Percentiles rank a stretch among this genome's conserved stretches.
Conservation (phyloP, 306 rosid species). For the Clitoria ternatea region DNA sequence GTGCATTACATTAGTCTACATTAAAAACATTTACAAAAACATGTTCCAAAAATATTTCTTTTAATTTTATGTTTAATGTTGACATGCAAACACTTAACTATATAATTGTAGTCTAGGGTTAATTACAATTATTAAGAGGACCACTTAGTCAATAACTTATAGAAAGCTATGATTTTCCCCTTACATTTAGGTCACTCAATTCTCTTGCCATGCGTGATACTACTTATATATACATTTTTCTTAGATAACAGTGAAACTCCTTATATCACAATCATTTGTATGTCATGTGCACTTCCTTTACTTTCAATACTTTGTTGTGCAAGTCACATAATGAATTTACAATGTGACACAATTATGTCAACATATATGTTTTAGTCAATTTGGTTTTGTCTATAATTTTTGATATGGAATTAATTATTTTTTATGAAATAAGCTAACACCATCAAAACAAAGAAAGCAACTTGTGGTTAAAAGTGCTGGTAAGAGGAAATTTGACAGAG, state of each 20-base stretch:
- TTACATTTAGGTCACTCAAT: background rate
- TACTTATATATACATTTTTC: background rate
- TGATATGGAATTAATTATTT: background rate
- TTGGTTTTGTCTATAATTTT: background rate
- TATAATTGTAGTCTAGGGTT: too few relatives aligned
- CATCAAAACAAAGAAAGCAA: background rate
- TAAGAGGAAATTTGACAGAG: too few relatives aligned
- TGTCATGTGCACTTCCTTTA: background rate
- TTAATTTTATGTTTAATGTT: too few relatives aligned
- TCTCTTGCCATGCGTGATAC: background rate
- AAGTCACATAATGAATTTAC: background rate
- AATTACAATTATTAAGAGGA: too few relatives aligned
- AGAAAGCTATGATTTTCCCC: background rate
- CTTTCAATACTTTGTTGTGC: background rate
- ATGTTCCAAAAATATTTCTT: too few relatives aligned
- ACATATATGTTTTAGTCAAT: background rate
- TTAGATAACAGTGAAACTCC: too few relatives aligned
- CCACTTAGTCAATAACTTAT: background rate
- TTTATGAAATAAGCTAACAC: background rate
- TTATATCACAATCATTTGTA: too few relatives aligned
- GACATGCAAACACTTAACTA: too few relatives aligned
- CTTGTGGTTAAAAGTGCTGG: too few relatives aligned
- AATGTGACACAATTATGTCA: background rate
- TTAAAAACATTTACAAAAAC: too few relatives aligned
- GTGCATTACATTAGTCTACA: too few relatives aligned